Evolutionary conservation across 2,329 filamentous ascomycete species (phyloP), one percentile per base, ranked within the genome.

Genomic region (Falciphora oryzae): DNA sequence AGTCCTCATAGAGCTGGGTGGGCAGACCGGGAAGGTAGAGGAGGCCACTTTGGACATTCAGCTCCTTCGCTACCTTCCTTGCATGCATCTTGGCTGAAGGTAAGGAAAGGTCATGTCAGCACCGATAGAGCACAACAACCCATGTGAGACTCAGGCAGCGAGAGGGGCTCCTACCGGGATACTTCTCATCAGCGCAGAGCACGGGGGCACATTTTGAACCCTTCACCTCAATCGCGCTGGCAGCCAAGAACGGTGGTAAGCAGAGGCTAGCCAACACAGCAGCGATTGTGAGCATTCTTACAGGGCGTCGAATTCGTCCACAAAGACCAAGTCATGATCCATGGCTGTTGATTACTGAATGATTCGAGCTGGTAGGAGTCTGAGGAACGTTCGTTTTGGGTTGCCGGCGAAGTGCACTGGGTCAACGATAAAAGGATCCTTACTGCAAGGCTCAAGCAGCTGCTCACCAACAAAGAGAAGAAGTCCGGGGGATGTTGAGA

Each of bases 291-390:
- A 18, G 32, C 32, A 18, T n/a, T 13, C 81, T 69, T 74, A 85
- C 83, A 85, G 73, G 59, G 82, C 82, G 71, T 84, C 83, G 68
- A 85, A 85, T 72, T 85, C 83, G 53, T 83, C 79, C 64, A 82
- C 78, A 32, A 76, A 68, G 57, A 83, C 75, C 65, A 83, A 70
- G 66, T 79, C 74, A 68, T 79, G 75, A 64, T 78, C 74, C 63
- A 76, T 53, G 16, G 44, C 44, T 8, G 44, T 3, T 10, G 44
- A 11, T 3, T 2, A 1, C 44, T 53, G 44, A 7, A 53, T 11
- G 44, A n/a, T n/a, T n/a, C 22, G 22, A 53, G 35, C 35, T 38
- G 35, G 35, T 38, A 3, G 13, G 16, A 38, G 14, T 32, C 11
- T 32, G 32, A 32, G 32, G 32, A 32, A 32, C 32, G 32, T 32